Evolutionary conservation across 2,329 filamentous ascomycete species (phyloP), one percentile per base, ranked within the genome.

Genomic region (Cladosporium sp.): DNA sequence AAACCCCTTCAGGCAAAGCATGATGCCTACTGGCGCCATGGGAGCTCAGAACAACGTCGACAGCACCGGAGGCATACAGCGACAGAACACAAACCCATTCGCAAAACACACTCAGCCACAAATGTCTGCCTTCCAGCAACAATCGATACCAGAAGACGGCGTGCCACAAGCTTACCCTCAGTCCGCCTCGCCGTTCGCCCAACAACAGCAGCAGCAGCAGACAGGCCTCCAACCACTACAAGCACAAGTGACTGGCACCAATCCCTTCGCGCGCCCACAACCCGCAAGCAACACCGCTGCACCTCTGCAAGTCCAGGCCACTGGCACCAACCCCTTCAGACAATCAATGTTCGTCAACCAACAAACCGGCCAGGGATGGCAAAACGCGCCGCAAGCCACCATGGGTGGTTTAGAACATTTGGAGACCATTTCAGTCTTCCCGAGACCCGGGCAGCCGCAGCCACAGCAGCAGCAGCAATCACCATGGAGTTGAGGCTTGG

Each of bases 1-100:
- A 8, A 99, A 99, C 76, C 95, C 95, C 0, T 99, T 99, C 86
- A 87, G 95, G 51, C 90, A 93, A 75, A 97, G 94, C 1, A 94
- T 94, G 88, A 83, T 97, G 80, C 74, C 80, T 2, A 74, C 74
- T 21, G 73, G 71, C 21, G 58, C 44, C 14, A 28, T 59, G 36
- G 63, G 65, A 28, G 32, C 7, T 11, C 60, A 57, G n/a, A 55
- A 36, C 36, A 57, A 5, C 26, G 2, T 26, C 14, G 52, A 74
- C 69, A 67, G 59, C 68, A 71, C 28, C 57, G 58, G 57, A 21
- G 47, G 34, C 26, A 38, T 68, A 41, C 72, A 74, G 64, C 72
- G 71, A 24, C 75, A 78, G 66, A 67, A 67, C 34, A 77, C 74
- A 7, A 78, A 84, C 85, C 81, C 81, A 77, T 67, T 98, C 76